phyloP scores from a whole-genome alignment of 805 yeast genomes.

The Tetrapisispora pingtungensis region DNA sequence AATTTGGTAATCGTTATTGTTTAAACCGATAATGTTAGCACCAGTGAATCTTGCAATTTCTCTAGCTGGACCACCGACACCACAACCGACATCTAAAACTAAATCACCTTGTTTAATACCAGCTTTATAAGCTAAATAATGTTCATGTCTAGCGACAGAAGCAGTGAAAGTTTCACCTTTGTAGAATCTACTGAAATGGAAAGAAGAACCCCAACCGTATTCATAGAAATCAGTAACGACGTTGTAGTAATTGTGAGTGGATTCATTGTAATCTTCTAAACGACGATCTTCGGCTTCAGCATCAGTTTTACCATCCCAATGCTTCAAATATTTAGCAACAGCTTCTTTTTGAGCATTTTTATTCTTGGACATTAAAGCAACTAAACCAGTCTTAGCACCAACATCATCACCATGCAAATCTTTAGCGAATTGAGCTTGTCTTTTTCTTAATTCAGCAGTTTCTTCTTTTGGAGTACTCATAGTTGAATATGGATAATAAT shows the following conservation, averaged over 20 bases:
- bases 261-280: conserved; percentile 74
- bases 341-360: conserved; percentile 75
- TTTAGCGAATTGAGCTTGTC: conserved; percentile 57
- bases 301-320: conserved; percentile 90
- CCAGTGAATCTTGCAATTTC: conserved; percentile 89
- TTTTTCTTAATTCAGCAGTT: conserved; percentile 22
- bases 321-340: conserved; percentile 82
- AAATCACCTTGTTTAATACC: conserved; percentile 68
- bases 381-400: conserved; percentile 56
- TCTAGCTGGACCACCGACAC: conserved; percentile 99
- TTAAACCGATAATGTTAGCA: conserved; percentile 77
- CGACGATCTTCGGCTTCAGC: conserved; percentile 61
- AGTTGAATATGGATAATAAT: neutral
- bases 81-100: conserved; percentile 97
- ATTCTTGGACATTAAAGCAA: conserved; percentile 70
- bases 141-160: conserved; percentile 96
- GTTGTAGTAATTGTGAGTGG: conserved; percentile 93
- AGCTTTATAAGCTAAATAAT: conserved; percentile 82
- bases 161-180: conserved; percentile 88
- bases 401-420: conserved; percentile 75
- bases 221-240: conserved; percentile 96
- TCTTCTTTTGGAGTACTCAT: conserved; percentile 1
- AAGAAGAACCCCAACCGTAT: conserved; percentile 98
- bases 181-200: conserved; percentile 93
- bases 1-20: conserved; percentile 95